These are phyloP conservation scores for Dactylorhiza incarnata DNA, from an alignment of 106 monocot species.

Conservation along the genomic window DNA sequence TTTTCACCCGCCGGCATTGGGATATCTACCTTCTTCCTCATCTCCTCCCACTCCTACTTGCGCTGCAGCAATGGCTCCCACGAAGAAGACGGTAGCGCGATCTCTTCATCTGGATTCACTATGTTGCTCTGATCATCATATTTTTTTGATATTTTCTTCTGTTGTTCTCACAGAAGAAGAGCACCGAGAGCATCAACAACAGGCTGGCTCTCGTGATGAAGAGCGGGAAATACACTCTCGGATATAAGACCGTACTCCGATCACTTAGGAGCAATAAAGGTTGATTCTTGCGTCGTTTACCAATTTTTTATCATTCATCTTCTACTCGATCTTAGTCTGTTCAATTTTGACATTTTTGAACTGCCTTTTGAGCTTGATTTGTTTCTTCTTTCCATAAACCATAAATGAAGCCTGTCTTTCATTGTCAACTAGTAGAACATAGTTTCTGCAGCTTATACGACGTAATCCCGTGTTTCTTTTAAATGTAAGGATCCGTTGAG, in stretches of 20 bases:
- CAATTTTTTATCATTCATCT: neutral
- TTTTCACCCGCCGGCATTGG: neutral
- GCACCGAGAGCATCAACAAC: slow-evolving; percentile 81
- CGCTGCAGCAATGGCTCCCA: slow-evolving; percentile 21
- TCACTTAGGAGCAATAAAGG: slow-evolving; percentile 58
- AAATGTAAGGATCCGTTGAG: neutral
- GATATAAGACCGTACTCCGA: slow-evolving; percentile 73
- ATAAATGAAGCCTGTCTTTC: neutral
- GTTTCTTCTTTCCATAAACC: neutral
- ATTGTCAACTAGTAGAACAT: neutral
- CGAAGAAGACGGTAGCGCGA: slow-evolving; percentile 34
- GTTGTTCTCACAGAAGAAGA: slow-evolving; percentile 53
- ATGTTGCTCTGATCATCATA: no score
- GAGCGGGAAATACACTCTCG: slow-evolving; percentile 83
- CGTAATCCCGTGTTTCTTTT: neutral
- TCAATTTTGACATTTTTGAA: neutral
- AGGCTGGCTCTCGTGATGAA: slow-evolving; percentile 77
- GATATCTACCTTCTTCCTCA: neutral
- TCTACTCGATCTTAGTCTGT: neutral
- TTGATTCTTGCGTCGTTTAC: neutral
- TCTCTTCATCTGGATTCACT: neutral
- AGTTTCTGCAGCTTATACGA: neutral
- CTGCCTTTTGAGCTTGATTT: neutral
- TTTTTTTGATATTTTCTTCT: neutral
- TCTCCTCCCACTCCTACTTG: neutral